These are phyloP conservation scores for Bryoerythrophyllum caledonicum DNA, from an alignment of 225 moss, liverwort and hornwort genomes.

Conservation along the genomic window DNA sequence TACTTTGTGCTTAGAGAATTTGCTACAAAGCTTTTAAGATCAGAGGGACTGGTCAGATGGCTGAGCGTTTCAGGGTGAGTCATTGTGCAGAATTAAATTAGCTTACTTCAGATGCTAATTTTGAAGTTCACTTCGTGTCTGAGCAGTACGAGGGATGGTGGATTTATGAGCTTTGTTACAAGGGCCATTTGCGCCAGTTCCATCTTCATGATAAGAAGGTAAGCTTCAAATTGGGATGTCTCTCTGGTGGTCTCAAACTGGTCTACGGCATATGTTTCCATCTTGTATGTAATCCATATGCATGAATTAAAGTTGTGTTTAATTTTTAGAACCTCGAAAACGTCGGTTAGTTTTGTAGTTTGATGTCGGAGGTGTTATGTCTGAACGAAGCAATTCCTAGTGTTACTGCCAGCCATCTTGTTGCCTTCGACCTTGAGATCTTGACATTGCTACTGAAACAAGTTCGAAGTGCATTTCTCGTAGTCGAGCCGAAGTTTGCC, in stretches of 20 bases:
- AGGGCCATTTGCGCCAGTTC: conserved; percentile 71
- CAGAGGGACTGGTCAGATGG: not conserved
- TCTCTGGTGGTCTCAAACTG: conserved; percentile 14
- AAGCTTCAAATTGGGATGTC: conserved; percentile 16
- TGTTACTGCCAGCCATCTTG: not conserved
- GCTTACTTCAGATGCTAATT: conserved; percentile 14
- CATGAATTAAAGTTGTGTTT: not conserved
- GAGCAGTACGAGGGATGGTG: conserved; percentile 94
- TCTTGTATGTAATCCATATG: not conserved
- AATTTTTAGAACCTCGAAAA: not conserved
- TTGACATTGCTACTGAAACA: conserved; percentile 6
- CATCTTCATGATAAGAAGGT: conserved; percentile 73
- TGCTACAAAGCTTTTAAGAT: not conserved
- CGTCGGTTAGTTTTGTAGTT: not conserved
- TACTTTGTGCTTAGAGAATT: not conserved
- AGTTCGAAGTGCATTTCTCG: conserved; percentile 8
- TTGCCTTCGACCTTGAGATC: conserved; percentile 7
- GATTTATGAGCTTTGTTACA: conserved; percentile 84
- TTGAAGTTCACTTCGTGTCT: conserved; percentile 10
- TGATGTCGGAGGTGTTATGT: not conserved
- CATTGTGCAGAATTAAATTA: not conserved
- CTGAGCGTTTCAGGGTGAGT: not conserved
- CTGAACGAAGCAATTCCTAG: not conserved
- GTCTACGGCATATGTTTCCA: not conserved
- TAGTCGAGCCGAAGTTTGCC: not conserved